Evolutionary conservation across 495 filamentous ascomycete genomes (phyloP), one percentile per base, ranked within the genome.

Genomic region (Penicillium maclennaniae): DNA sequence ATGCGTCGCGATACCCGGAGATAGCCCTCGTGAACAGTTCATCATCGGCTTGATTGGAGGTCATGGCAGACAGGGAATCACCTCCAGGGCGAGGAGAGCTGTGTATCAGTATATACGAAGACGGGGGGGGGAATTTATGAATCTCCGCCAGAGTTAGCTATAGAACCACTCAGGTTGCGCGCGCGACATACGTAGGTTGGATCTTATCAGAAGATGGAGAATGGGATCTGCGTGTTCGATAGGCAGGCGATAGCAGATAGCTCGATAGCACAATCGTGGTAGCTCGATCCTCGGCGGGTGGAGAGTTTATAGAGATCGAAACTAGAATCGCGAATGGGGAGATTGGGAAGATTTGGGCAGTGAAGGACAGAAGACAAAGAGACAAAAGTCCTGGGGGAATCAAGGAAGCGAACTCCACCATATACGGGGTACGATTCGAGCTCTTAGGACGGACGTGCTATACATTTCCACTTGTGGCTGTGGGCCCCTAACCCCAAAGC

Each of bases 1-100:
- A 77, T 36, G 52, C 68, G 43, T 76, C 70, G 52, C 70, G 71
- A 54, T 77, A 77, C 49, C 70, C 67, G 61, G 72, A 72, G 28
- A 77, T 74, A 53, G 71, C 73, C 60, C 68, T 63, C 41, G 62
- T 71, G 60, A 77, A 77, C 43, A 75, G 61, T 57, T 70, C 73
- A 56, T 76, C 72, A 56, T 77, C 69, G 57, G 61, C 66, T 59
- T 63, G 63, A 57, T 63, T 68, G 62, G 62, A 59, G 51, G 71
- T 58, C 74, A 75, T 77, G 54, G 42, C 58, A 45, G 54, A 40
- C 16, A 17, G 26, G 42, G 15, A n/a, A 28, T 28, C 39, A 28
- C 42, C 19, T 40, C 20, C 27, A 19, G 47, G 27, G 6, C 7
- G 43, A 42, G 37, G 51, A 45, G 50, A 42, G 40, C 56, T 59